Evolutionary conservation across 495 filamentous ascomycete species (phyloP).

Genomic region (Penicillium riverlandense): DNA sequence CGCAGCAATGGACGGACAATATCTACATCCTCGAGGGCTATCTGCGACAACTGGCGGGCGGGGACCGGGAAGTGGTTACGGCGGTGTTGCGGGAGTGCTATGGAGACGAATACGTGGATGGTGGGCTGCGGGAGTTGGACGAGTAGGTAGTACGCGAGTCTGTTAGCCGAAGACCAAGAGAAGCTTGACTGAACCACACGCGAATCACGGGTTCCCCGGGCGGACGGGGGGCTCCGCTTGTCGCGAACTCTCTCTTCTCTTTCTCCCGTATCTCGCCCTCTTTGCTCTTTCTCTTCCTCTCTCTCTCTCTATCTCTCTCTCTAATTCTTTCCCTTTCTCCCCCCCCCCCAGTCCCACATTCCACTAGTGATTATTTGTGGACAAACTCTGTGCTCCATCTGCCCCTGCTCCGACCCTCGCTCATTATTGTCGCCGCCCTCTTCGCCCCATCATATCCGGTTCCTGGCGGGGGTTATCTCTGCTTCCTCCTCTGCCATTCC

Average conservation of each 20-base stretch:
- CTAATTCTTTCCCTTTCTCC: not conserved
- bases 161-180: slow-evolving; percentile 14
- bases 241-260: slow-evolving; percentile 7
- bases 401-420: slow-evolving; percentile 2
- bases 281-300: slow-evolving; percentile 2
- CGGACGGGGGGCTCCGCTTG: slow-evolving; percentile 23
- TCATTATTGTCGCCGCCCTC: not conserved
- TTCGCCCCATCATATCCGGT: not conserved
- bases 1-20: slow-evolving; percentile 55
- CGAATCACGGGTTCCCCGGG: slow-evolving; percentile 16
- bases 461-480: slow-evolving; percentile 4
- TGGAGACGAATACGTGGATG: slow-evolving; percentile 57
- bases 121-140: slow-evolving; percentile 52
- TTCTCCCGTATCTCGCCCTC: not conserved
- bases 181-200: slow-evolving; percentile 32
- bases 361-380: not conserved
- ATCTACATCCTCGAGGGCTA: slow-evolving; percentile 58
- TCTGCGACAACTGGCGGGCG: slow-evolving; percentile 39
- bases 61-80: slow-evolving; percentile 45
- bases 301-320: not conserved
- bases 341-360: slow-evolving; percentile 7
- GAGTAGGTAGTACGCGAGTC: slow-evolving; percentile 20
- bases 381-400: not conserved
- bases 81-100: slow-evolving; percentile 50
- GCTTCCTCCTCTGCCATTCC: slow-evolving; percentile 6